Evolutionary conservation across 805 yeast species (phyloP), one percentile per base, ranked within the genome.

Genomic region (Wickerhamomyces sydowiorum): DNA sequence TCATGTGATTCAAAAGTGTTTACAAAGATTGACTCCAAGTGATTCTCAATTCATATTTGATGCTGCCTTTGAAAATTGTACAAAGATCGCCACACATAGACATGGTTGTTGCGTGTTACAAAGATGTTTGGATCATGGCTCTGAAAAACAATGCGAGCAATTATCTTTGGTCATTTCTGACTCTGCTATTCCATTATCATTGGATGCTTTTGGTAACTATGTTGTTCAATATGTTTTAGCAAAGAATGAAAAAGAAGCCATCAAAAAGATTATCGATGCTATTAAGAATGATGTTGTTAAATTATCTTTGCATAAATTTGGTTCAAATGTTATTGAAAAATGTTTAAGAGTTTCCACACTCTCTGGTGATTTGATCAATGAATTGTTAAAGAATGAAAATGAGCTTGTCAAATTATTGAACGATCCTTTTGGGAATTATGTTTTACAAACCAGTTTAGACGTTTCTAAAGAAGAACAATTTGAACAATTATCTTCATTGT

Each of bases 61-160:
- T 57, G 84, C 96, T 15, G 93, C 93, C 4, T 72, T 82, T 45
- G 64, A 64, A 13, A 73, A 88, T 49, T 83, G 93, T 48, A 72
- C 80, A 30, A 83, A 80, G 44, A 87, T 93, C 43, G 95, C 96
- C 5, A 88, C 95, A 37, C 98, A 93, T 58, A 78, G 96, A 57
- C 98, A 93, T 59, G 99, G 98, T 7, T 93, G 99, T 67, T 91
- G 98, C 64, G 98, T 91, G 21, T 70, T 91, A 44, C 99, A 91
- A 66, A 76, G 98, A 54, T 90, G 98, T 62, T 74, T 93, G 53
- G 98, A 93, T 62, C 86, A 84, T 62, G 97, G 98, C 4, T 75
- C 80, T 19, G 65, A 66, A 4, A 70, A 65, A 31, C 97, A 93
- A 63, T 75, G 88, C 43, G 70, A 71, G 48, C 78, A 75, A 45